Evolutionary conservation across 1,284 basidiomycete genomes (phyloP), one percentile per base, ranked within the genome.

Genomic region (Rhodotorula sp.): DNA sequence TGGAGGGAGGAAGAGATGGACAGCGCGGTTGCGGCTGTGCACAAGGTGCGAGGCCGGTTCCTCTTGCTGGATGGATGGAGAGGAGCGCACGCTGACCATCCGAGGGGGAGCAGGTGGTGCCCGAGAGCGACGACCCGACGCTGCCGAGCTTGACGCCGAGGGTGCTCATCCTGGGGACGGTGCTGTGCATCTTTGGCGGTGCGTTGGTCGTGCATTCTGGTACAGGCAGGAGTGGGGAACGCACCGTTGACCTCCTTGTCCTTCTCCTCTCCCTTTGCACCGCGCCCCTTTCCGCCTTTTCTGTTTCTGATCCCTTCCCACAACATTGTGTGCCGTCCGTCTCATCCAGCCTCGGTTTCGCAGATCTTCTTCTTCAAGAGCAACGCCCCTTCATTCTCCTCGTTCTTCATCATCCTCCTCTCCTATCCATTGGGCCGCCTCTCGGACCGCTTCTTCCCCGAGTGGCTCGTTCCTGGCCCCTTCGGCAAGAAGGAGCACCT

Each of bases 361-460:
- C 72, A 73, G 54, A 70, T 73, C 29, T 84, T 84, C 76, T 83
- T 83, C 79, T 83, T 84, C 81, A 83, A 83, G 64, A 79, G 75
- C n/a, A 84, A 84, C 66, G 82, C 83, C 0, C 85, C 85, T 0
- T 80, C 80, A 2, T 86, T 86, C 79, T 84, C 84, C 48, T 80
- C 80, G 34, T 86, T 86, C 80, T 86, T 87, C 79, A 84, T 86
- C 72, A 84, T 86, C 61, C 80, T 87, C 32, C 75, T 83, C 55
- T 79, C 80, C 27, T 77, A 67, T 56, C 73, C 75, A 25, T 54
- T 72, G n/a, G 69, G 75, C 29, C 70, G 71, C 32, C 57, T 57
- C 39, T 64, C 69, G 57, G 73, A 75, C 15, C 53, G 54, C 34
- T 22, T 75, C 8, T 54, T 75, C 5, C 73, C 73, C 15, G 62